Evolutionary conservation across 306 rosid genomes (phyloP).

Genomic region (Crotalaria pallida): DNA sequence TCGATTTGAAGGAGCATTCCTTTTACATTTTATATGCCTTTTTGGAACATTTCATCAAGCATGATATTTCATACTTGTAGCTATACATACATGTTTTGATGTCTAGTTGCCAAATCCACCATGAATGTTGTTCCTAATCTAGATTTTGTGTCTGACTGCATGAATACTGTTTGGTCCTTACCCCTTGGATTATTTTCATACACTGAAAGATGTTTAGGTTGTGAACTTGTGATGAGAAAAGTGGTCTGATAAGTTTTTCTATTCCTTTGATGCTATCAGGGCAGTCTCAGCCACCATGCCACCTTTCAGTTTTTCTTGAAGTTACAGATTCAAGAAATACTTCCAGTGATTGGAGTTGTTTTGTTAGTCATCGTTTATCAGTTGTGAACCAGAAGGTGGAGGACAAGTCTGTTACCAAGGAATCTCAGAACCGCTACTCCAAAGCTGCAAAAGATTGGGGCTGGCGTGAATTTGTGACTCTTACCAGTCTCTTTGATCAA

Average conservation of each 20-base stretch:
- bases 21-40: constrained; percentile 7
- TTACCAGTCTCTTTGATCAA: constrained; percentile 98
- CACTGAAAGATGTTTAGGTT: background rate
- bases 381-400: constrained; percentile 92
- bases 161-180: constrained; percentile 11
- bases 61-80: constrained; percentile 20
- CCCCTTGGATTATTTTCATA: constrained; percentile 21
- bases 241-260: constrained; percentile 41
- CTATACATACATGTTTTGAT: constrained; percentile 30
- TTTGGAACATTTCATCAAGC: constrained; percentile 25
- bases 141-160: background rate
- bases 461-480: constrained; percentile 99
- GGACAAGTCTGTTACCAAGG: constrained; percentile 96
- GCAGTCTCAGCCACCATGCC: constrained; percentile 99
- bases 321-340: constrained; percentile 95
- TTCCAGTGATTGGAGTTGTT: constrained; percentile 99
- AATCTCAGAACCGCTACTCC: constrained; percentile 98
- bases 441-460: constrained; percentile 99
- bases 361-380: constrained; percentile 92
- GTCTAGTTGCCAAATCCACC: constrained; percentile 26
- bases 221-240: constrained; percentile 15
- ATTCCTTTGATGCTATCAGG: constrained; percentile 64
- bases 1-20: constrained; percentile 5
- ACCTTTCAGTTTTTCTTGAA: constrained; percentile 98
- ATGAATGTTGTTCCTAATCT: constrained; percentile 19